phyloP scores from a whole-genome alignment of 2,329 filamentous ascomycete genomes.

The Xylariaceae sp. region DNA sequence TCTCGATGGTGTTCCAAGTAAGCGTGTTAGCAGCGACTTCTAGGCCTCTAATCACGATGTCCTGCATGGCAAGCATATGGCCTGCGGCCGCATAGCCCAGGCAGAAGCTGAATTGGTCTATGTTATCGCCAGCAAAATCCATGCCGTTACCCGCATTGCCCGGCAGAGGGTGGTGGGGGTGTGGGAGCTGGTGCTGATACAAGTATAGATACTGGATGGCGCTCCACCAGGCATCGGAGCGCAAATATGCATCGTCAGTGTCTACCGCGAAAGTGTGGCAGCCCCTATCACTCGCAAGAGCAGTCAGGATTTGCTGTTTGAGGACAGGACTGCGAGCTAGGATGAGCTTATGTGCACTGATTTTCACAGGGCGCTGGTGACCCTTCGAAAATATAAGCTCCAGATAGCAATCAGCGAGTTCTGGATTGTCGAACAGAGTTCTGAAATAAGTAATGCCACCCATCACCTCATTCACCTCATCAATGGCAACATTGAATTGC shows the following conservation, averaged over 20 bases:
- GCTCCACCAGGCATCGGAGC: slow-evolving; percentile 53
- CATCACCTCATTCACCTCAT: slow-evolving; percentile 29
- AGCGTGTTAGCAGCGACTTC: slow-evolving; percentile 56
- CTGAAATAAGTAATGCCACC: slow-evolving; percentile 35
- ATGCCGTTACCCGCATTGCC: slow-evolving; percentile 31
- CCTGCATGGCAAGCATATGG: slow-evolving; percentile 51
- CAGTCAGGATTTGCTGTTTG: slow-evolving; percentile 33
- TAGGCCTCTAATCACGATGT: slow-evolving; percentile 54
- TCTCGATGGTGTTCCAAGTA: slow-evolving; percentile 60
- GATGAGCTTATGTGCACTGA: slow-evolving; percentile 53
- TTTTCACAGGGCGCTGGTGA: slow-evolving; percentile 38
- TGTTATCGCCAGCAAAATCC: slow-evolving; percentile 37
- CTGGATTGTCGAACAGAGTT: slow-evolving; percentile 37
- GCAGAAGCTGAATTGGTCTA: slow-evolving; percentile 50
- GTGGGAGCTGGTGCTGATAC: slow-evolving; percentile 51
- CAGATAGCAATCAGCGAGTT: slow-evolving; percentile 41
- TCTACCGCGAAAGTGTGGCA: slow-evolving; percentile 43
- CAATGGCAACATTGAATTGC: slow-evolving; percentile 23
- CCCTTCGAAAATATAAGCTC: slow-evolving; percentile 39
- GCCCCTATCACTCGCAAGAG: slow-evolving; percentile 33
- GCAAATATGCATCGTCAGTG: slow-evolving; percentile 49
- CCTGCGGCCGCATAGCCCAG: slow-evolving; percentile 63
- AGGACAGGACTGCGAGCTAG: slow-evolving; percentile 49
- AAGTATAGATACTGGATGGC: slow-evolving; percentile 54
- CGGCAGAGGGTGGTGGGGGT: slow-evolving; percentile 31